Conservation (phyloP, 495 filamentous ascomycete genomes). For the Xylaria telfairii region DNA sequence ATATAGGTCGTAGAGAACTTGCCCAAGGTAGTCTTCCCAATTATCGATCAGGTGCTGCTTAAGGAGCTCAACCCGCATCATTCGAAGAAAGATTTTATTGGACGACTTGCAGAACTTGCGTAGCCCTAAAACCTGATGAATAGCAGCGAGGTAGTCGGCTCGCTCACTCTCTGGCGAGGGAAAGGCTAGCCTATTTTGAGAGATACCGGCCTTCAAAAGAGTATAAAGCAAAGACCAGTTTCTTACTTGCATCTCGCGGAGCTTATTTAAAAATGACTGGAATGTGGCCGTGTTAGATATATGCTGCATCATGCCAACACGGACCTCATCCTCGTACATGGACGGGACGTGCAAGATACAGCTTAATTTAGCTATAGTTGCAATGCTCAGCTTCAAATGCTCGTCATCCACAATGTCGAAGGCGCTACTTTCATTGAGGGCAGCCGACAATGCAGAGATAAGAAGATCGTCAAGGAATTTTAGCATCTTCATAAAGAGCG, state of each 20-base stretch:
- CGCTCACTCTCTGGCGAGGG: slow-evolving; percentile 68
- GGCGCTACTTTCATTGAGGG: slow-evolving; percentile 70
- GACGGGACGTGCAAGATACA: slow-evolving; percentile 78
- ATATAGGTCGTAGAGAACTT: slow-evolving; percentile 88
- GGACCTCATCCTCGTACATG: slow-evolving; percentile 80
- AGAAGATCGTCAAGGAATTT: slow-evolving; percentile 78
- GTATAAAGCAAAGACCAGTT: slow-evolving; percentile 82
- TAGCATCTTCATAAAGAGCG: slow-evolving; percentile 73
- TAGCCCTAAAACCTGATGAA: slow-evolving; percentile 86
- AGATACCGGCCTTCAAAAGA: slow-evolving; percentile 75
- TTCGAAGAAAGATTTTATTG: slow-evolving; percentile 82
- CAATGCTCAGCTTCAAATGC: slow-evolving; percentile 72
- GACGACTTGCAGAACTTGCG: slow-evolving; percentile 86
- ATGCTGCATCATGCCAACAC: slow-evolving; percentile 67
- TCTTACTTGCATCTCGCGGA: slow-evolving; percentile 88
- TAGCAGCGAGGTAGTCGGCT: slow-evolving; percentile 73
- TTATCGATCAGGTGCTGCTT: slow-evolving; percentile 67
- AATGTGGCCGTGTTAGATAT: slow-evolving; percentile 42
- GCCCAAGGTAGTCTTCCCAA: slow-evolving; percentile 79
- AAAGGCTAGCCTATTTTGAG: slow-evolving; percentile 68
- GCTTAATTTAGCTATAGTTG: slow-evolving; percentile 67
- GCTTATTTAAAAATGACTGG: slow-evolving; percentile 68
- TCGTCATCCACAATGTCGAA: slow-evolving; percentile 86
- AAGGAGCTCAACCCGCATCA: slow-evolving; percentile 83
- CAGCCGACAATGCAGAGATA: slow-evolving; percentile 65